phyloP scores from a whole-genome alignment of 2,329 filamentous ascomycete species.

The Nothomitra cinnamomea region DNA sequence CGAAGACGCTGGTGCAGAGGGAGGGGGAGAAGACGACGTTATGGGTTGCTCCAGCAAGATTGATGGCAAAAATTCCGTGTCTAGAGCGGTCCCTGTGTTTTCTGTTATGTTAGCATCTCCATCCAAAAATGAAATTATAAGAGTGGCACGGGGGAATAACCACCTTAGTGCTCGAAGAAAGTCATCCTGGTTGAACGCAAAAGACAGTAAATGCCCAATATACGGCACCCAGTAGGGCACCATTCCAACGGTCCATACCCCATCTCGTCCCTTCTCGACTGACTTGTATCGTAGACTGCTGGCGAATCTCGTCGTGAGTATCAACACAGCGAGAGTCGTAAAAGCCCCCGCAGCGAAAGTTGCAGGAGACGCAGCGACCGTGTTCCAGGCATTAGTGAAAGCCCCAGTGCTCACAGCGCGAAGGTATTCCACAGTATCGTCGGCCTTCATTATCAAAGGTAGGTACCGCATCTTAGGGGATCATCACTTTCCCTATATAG shows the following conservation, averaged over 20 bases:
- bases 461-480: too few relatives aligned
- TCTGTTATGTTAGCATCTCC: background rate
- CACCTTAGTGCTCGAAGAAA: background rate
- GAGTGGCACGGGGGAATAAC: background rate
- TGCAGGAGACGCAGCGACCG: background rate
- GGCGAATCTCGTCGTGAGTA: background rate
- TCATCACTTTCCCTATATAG: too few relatives aligned
- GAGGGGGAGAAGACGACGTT: conserved; percentile 32
- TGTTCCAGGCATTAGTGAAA: background rate
- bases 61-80: conserved; percentile 29
- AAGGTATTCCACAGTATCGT: background rate
- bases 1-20: conserved; percentile 25
- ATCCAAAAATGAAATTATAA: too few relatives aligned
- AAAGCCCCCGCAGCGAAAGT: background rate
- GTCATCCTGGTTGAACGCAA: background rate
- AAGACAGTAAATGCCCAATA: background rate
- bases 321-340: too few relatives aligned
- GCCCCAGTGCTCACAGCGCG: background rate
- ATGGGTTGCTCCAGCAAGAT: conserved; percentile 31
- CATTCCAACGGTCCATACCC: background rate
- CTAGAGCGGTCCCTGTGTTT: conserved; percentile 19
- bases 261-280: background rate
- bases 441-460: background rate
- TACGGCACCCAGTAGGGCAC: background rate
- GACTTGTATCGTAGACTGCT: background rate